These are phyloP conservation scores for Tetradesmus lagerheimii DNA, from an alignment of 139 green algal genomes.

Conservation along the genomic window DNA sequence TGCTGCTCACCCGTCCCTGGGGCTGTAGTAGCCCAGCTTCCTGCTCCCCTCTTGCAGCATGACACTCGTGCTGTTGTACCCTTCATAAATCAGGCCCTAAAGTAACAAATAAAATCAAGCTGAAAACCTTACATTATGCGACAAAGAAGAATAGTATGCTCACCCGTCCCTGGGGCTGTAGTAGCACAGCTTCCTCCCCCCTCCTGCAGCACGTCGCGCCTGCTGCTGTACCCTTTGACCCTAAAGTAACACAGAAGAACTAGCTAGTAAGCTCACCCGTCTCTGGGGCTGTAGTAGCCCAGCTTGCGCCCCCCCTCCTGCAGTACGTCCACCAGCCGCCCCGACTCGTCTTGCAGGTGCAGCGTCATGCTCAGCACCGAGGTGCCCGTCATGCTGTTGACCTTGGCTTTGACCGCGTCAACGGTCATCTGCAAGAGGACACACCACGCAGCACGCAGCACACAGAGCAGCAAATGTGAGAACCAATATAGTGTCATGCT, in stretches of 20 bases:
- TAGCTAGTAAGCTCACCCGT: constrained; percentile 84
- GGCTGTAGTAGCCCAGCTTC: constrained; percentile 97
- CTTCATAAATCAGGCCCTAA: too few relatives aligned
- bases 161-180: constrained; percentile 93
- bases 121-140: too few relatives aligned
- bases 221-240: too few relatives aligned
- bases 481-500: constrained; percentile 92
- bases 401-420: constrained; percentile 88
- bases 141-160: too few relatives aligned
- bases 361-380: constrained; percentile 83
- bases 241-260: too few relatives aligned
- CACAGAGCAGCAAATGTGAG: background rate
- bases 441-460: background rate
- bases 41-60: too few relatives aligned
- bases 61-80: too few relatives aligned
- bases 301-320: constrained; percentile 80
- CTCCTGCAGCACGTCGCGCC: too few relatives aligned
- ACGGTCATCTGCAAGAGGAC: constrained; percentile 84
- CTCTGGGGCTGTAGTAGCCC: constrained; percentile 93
- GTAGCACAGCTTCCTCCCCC: constrained; percentile 90
- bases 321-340: constrained; percentile 64
- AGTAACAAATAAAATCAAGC: too few relatives aligned
- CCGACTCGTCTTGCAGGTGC: constrained; percentile 84
- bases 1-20: constrained; percentile 78
- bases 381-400: constrained; percentile 93